phyloP scores from a whole-genome alignment of 169 alveolate genomes.

The Plasmodium chabaudi region DNA sequence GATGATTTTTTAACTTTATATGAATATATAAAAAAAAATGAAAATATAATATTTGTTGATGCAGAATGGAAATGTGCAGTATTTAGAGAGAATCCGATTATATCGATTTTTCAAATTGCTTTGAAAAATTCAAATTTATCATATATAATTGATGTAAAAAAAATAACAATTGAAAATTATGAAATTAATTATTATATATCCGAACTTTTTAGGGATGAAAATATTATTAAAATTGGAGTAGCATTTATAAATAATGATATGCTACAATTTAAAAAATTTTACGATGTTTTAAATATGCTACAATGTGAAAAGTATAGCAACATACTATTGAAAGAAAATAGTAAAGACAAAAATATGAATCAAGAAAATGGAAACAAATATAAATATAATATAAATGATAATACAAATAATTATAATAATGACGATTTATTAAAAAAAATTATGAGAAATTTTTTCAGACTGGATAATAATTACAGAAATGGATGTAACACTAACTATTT shows the following conservation, averaged over 20 bases:
- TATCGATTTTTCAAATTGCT: slow-evolving; percentile 60
- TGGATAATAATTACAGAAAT: not conserved
- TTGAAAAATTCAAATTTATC: slow-evolving; percentile 21
- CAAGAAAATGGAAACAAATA: not conserved
- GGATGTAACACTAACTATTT: not conserved
- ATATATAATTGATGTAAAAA: slow-evolving; percentile 51
- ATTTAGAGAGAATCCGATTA: slow-evolving; percentile 51
- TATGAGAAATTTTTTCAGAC: slow-evolving; percentile 6
- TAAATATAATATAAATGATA: not conserved
- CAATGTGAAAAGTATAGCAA: slow-evolving; percentile 18
- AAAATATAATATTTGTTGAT: slow-evolving; percentile 50
- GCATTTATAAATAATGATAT: slow-evolving; percentile 65
- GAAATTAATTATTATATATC: slow-evolving; percentile 54
- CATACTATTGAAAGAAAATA: slow-evolving; percentile 13
- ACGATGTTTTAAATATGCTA: slow-evolving; percentile 41
- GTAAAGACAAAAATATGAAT: not conserved
- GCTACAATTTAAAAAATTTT: slow-evolving; percentile 55
- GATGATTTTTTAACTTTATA: slow-evolving; percentile 29
- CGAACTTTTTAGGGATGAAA: slow-evolving; percentile 50
- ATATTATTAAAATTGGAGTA: slow-evolving; percentile 65
- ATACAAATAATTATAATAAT: not conserved
- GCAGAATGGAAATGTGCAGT: slow-evolving; percentile 68
- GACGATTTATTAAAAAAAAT: slow-evolving; percentile 14
- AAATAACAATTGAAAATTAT: slow-evolving; percentile 47
- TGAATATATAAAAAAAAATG: slow-evolving; percentile 49